Conservation (phyloP, 2,329 filamentous ascomycete species). For the Cordyceps cateniannulata region DNA sequence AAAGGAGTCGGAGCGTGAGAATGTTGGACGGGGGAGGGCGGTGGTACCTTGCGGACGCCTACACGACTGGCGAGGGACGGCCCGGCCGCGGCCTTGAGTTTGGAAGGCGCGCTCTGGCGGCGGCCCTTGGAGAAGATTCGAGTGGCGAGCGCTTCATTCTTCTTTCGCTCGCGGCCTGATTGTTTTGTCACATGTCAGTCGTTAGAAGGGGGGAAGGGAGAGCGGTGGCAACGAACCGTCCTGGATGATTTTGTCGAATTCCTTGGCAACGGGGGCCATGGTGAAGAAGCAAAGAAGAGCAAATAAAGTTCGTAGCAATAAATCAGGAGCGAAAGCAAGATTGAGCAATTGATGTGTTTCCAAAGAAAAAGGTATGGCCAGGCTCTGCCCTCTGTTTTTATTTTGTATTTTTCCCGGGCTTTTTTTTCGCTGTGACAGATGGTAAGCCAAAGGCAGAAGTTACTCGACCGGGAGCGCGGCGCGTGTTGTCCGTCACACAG, state of each 20-base stretch:
- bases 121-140: conserved; percentile 62
- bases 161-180: conserved; percentile 60
- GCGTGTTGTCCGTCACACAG: conserved; percentile 6
- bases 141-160: conserved; percentile 64
- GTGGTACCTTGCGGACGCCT: conserved; percentile 61
- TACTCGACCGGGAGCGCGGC: not conserved
- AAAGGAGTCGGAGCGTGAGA: not conserved
- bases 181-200: not conserved
- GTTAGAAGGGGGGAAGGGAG: not conserved
- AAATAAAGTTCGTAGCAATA: not conserved
- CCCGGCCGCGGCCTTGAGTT: conserved; percentile 37
- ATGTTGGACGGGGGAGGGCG: not conserved
- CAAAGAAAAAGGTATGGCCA: not conserved
- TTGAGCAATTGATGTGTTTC: not conserved
- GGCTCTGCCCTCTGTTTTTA: not conserved
- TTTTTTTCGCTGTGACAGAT: not conserved
- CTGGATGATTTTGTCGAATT: conserved; percentile 17
- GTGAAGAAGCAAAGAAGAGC: not conserved
- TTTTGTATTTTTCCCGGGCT: not conserved
- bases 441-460: not conserved
- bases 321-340: not conserved
- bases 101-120: conserved; percentile 48
- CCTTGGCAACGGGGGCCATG: conserved; percentile 14
- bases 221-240: conserved; percentile 7
- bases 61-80: conserved; percentile 64